Base-by-base conservation (phyloP, 2,329 filamentous ascomycete species). In the Colletotrichum chlorophyti region DNA sequence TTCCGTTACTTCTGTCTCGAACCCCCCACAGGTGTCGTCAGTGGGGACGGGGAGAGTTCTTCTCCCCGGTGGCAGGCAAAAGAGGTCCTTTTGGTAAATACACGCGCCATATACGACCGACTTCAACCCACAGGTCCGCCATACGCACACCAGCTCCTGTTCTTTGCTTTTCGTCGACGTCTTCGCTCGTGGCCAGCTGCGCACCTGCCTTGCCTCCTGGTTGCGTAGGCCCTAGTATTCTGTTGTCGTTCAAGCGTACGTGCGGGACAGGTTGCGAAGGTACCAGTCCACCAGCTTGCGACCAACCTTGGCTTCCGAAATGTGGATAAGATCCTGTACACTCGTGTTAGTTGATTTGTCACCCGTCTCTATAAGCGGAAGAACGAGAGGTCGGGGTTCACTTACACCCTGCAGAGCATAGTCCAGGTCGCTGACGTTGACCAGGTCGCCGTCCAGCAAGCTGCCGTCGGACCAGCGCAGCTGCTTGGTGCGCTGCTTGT, bases 201-300 rank as follows among this genome's bases (percentile, higher is more conserved):
- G 23, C 34, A 31, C 37, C 38, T 15, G n/a, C 40, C 29, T 55
- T 45, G 47, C 46, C 48, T 45, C 34, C 43, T 61, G 45, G 40
- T 51, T 53, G 38, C 35, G 19, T 48, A 51, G 59, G 34, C 26
- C 51, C 11, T 38, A 10, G 38, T 14, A 17, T 29, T 21, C 23
- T 38, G 41, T 17, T 26, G 27, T 32, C 38, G 45, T 37, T 58
- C 52, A 79, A 63, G 90, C 96, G 82, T 99, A 99, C 58, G 93
- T 96, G 74, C 95, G 89, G 61, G 93, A 91, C 71, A 99, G 83
- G 83, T 99, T 99, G 73, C 95, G 89, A 73, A 99, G 86, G 77
- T 99, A 99, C 95, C 95, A 99, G 79, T 99, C 95, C 65, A 99
- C 94, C 70, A 99, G 82, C 81, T 95, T 96, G 69, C 95, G 87